Base-by-base conservation (phyloP, 441 rosid genomes). In the Metrosideros polymorpha region DNA sequence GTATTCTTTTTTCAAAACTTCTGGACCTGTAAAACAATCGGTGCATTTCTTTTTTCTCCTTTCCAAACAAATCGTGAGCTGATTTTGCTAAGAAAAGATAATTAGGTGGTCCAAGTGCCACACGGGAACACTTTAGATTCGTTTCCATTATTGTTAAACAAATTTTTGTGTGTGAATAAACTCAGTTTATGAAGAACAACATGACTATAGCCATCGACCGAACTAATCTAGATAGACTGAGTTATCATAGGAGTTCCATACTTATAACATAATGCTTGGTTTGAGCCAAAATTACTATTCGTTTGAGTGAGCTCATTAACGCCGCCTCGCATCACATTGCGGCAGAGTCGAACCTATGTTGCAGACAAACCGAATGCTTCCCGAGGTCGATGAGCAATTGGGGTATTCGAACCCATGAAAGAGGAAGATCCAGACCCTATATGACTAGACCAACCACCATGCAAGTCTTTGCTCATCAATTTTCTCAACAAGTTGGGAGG, bases 151-250 rank as follows among this genome's bases (percentile, higher is more conserved):
- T 25, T n/a, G 29, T 10, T 25, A 1, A 2, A 1, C 12, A 54
- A 24, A 13, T 12, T 24, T 55, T 22, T n/a, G n/a, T n/a, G n/a
- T n/a, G n/a, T 56, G 18, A 56, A 56, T 56, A 5, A 0, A 56
- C 14, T 27, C 2, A 27, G 2, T 56, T 56, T 4, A 53, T 51
- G 22, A n/a, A n/a, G n/a, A n/a, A n/a, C n/a, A 55, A 55, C 57
- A 55, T 9, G n/a, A 25, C 9, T n/a, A 55, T 55, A 55, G 24
- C 13, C n/a, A 55, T 55, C 24, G 5, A 55, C 24, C 57, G 8
- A 22, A 9, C 1, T 55, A 13, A 8, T 55, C 2, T 7, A 22
- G 3, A 55, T 9, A 0, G 57, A n/a, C 3, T n/a, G 0, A 55
- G 57, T 55, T 55, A 55, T 55, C 2, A 55, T 9, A 55, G 14